phyloP scores from a whole-genome alignment of 2,329 filamentous ascomycete species.

The Calonectria pteridis region DNA sequence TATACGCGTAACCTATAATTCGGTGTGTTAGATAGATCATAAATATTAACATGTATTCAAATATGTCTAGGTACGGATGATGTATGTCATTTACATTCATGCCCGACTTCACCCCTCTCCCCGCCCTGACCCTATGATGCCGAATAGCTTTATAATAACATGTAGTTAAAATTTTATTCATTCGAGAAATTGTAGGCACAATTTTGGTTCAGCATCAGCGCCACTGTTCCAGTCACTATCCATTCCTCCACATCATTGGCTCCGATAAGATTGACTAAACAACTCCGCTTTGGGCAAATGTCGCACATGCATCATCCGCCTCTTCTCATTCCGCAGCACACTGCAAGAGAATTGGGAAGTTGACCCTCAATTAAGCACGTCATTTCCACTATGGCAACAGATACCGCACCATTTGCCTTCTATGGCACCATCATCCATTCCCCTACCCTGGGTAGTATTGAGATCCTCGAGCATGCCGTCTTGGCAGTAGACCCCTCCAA shows the following conservation, averaged over 20 bases:
- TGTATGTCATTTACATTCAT: not conserved
- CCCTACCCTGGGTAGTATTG: constrained; percentile 45
- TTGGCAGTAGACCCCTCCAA: constrained; percentile 44
- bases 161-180: not conserved
- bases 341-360: not conserved
- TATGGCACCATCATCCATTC: constrained; percentile 60
- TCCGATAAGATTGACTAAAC: constrained; percentile 23
- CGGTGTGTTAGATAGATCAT: not conserved
- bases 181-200: not conserved
- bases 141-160: not conserved
- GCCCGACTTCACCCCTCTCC: not conserved
- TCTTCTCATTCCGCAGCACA: too few species aligned
- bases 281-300: constrained; percentile 21
- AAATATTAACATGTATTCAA: not conserved
- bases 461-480: constrained; percentile 54
- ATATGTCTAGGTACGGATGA: not conserved
- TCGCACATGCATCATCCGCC: not conserved
- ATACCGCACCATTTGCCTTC: constrained; percentile 42
- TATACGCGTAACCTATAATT: not conserved
- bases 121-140: not conserved
- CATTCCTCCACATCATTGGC: not conserved
- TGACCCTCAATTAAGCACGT: not conserved
- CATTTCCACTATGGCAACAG: constrained; percentile 1
- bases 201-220: too few species aligned
- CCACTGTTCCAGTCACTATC: not conserved